Evolutionary conservation across 2,329 filamentous ascomycete species (phyloP).

Genomic region (Chaetothyriales sp.): DNA sequence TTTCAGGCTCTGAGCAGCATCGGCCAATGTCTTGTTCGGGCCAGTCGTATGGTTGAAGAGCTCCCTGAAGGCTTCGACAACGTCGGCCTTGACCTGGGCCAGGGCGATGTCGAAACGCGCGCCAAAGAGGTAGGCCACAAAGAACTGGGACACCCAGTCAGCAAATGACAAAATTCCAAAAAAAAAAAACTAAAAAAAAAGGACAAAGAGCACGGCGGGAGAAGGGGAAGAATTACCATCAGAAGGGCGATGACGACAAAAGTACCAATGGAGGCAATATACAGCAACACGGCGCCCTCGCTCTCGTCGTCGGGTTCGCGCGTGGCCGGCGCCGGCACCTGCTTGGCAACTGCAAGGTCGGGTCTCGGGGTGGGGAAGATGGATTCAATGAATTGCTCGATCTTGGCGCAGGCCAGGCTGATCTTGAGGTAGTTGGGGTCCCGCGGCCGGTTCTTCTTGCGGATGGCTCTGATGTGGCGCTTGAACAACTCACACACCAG

Average conservation of each 20-base stretch:
- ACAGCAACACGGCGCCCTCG: slow-evolving; percentile 40
- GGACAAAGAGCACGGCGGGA: neutral
- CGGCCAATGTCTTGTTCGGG: neutral
- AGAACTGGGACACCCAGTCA: slow-evolving; percentile 42
- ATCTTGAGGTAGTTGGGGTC: slow-evolving; percentile 90
- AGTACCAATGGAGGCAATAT: slow-evolving; percentile 52
- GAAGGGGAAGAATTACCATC: slow-evolving; percentile 53
- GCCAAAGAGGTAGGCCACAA: slow-evolving; percentile 63
- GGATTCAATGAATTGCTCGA: slow-evolving; percentile 56
- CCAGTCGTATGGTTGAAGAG: slow-evolving; percentile 1
- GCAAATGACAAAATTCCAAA: slow-evolving; percentile 1
- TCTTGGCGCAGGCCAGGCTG: slow-evolving; percentile 77
- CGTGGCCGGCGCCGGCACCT: slow-evolving; percentile 34
- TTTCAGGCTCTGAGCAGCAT: neutral
- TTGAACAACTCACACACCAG: slow-evolving; percentile 72
- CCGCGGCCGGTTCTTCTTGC: slow-evolving; percentile 83
- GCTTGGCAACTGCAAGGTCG: slow-evolving; percentile 36
- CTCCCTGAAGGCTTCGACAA: slow-evolving; percentile 3
- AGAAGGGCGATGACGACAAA: slow-evolving; percentile 55
- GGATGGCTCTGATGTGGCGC: slow-evolving; percentile 64
- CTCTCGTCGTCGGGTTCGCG: slow-evolving; percentile 34
- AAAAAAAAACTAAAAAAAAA: no score
- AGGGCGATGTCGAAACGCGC: slow-evolving; percentile 66
- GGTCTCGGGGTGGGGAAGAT: slow-evolving; percentile 78
- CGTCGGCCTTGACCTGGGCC: slow-evolving; percentile 39